Percentiles rank a stretch among this genome's conserved stretches.
phyloP scores from a whole-genome alignment of 148 eudicot species.

The Agrostemma githago region DNA sequence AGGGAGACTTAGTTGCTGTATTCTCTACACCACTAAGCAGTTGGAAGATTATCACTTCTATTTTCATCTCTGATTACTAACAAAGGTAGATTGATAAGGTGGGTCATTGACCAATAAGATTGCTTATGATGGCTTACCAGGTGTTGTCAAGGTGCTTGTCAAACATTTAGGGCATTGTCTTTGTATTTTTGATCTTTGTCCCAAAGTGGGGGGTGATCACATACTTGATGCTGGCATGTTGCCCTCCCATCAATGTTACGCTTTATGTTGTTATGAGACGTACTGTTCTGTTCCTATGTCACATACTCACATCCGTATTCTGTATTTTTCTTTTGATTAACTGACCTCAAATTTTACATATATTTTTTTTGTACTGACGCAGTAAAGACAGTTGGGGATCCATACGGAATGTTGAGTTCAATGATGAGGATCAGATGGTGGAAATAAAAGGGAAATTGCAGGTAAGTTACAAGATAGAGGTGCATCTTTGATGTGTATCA shows the following conservation, averaged over 20 bases:
- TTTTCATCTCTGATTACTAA: too few relatives aligned
- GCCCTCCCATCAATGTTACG: neutral
- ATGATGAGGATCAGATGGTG: conserved; percentile 70
- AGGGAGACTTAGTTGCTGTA: too few relatives aligned
- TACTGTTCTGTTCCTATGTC: neutral
- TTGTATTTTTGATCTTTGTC: neutral
- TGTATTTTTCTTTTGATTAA: neutral
- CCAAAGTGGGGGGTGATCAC: neutral
- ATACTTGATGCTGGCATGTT: conserved; percentile 7
- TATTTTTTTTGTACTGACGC: conserved; percentile 16
- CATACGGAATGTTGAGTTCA: conserved; percentile 72
- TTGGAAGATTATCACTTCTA: too few relatives aligned
- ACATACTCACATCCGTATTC: neutral
- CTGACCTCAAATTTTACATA: conserved; percentile 13
- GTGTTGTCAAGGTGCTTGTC: too few relatives aligned
- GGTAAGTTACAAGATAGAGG: conserved; percentile 35
- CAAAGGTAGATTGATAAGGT: too few relatives aligned
- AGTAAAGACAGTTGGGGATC: conserved; percentile 99
- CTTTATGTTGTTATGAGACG: neutral
- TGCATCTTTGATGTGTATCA: neutral
- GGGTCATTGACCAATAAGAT: too few relatives aligned
- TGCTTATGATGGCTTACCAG: too few relatives aligned
- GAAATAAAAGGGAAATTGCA: conserved; percentile 79
- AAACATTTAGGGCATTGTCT: too few relatives aligned
- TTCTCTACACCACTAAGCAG: too few relatives aligned